Conservation (phyloP, 805 yeast genomes). For the Ogataea trehaloabstinens region DNA sequence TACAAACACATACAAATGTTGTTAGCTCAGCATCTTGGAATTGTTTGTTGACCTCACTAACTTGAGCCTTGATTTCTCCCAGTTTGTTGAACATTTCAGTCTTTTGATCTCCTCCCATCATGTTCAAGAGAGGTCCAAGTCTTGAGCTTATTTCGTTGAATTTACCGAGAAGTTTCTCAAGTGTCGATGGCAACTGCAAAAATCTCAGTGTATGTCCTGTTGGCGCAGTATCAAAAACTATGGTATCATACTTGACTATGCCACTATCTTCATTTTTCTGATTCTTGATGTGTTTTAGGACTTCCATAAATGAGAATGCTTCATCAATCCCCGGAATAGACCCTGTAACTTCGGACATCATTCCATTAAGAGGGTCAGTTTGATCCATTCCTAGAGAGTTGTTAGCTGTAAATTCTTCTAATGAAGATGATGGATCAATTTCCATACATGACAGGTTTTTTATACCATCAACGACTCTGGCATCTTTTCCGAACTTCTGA, state of each 20-base stretch:
- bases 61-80: conserved; percentile 75
- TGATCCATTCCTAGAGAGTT: conserved; percentile 42
- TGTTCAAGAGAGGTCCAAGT: conserved; percentile 88
- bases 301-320: conserved; percentile 97
- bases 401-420: conserved; percentile 68
- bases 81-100: conserved; percentile 76
- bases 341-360: conserved; percentile 89
- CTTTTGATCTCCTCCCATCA: conserved; percentile 63
- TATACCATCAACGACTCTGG: conserved; percentile 88
- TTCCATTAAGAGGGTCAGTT: conserved; percentile 61
- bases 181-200: conserved; percentile 88
- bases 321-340: conserved; percentile 98
- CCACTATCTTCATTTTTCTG: conserved; percentile 42
- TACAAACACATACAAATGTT: conserved; percentile 94
- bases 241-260: conserved; percentile 67
- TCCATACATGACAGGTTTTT: conserved; percentile 94
- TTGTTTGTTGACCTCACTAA: conserved; percentile 86
- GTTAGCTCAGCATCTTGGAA: conserved; percentile 95
- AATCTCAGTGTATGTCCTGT: conserved; percentile 97
- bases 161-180: conserved; percentile 83
- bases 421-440: conserved; percentile 92
- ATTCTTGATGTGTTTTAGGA: conserved; percentile 89
- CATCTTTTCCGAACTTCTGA: conserved; percentile 96
- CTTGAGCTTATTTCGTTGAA: conserved; percentile 81
- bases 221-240: conserved; percentile 99